These are phyloP conservation scores for Myxozyma udenii DNA, from an alignment of 805 yeast genomes.

Conservation along the genomic window DNA sequence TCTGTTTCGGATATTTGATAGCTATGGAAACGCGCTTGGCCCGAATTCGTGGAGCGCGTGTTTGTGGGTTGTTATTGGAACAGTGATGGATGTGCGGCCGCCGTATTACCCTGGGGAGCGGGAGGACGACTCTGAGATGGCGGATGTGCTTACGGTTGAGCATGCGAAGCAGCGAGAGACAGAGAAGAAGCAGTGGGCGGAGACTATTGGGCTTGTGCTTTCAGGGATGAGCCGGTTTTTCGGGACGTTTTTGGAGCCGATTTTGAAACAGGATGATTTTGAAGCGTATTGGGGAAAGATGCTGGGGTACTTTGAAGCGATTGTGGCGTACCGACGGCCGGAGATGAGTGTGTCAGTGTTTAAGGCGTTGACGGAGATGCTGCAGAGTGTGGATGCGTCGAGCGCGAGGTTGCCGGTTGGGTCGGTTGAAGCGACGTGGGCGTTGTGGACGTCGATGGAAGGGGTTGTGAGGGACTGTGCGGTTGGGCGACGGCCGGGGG, in stretches of 20 bases:
- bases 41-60: slow-evolving; percentile 63
- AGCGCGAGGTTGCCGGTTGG: slow-evolving; percentile 13
- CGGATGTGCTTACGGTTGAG: slow-evolving; percentile 14
- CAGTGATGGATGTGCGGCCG: slow-evolving; percentile 35
- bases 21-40: slow-evolving; percentile 58
- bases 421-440: slow-evolving; percentile 32
- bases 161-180: slow-evolving; percentile 33
- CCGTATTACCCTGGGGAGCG: not conserved
- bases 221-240: slow-evolving; percentile 66
- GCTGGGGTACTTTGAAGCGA: slow-evolving; percentile 47
- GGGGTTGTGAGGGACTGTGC: not conserved
- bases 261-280: slow-evolving; percentile 36
- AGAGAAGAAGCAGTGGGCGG: slow-evolving; percentile 48
- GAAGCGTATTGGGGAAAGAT: slow-evolving; percentile 56
- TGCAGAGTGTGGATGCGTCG: slow-evolving; percentile 36
- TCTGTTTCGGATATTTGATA: slow-evolving; percentile 73
- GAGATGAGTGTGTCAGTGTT: slow-evolving; percentile 57
- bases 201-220: slow-evolving; percentile 58
- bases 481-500: not conserved
- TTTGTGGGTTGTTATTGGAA: slow-evolving; percentile 57
- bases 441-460: slow-evolving; percentile 44
- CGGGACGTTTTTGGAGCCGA: slow-evolving; percentile 46
- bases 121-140: slow-evolving; percentile 2
- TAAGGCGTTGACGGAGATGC: slow-evolving; percentile 49
- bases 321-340: slow-evolving; percentile 47